Conservation (phyloP, 192 early-diverging fungal genomes). For the Rhizoclosmatium globosum region DNA sequence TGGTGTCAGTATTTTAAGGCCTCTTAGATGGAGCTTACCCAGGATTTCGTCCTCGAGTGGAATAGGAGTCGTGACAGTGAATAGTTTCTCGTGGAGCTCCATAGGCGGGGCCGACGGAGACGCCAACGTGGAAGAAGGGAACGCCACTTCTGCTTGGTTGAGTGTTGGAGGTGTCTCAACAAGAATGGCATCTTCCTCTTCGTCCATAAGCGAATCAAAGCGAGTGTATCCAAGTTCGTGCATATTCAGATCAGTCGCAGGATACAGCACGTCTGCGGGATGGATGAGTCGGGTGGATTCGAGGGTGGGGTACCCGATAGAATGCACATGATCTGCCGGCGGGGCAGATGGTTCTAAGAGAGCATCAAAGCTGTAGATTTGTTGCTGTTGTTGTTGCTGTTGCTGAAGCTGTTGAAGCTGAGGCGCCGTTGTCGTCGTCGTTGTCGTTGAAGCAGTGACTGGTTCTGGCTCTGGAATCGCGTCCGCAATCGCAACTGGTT, state of each 20-base stretch:
- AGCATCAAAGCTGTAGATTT: neutral
- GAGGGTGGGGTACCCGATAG: neutral
- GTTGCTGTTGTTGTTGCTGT: neutral
- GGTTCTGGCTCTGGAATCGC: neutral
- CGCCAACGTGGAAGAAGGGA: neutral
- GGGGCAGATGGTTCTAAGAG: neutral
- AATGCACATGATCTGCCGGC: neutral
- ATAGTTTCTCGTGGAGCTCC: neutral
- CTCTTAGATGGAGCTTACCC: neutral
- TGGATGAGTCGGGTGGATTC: neutral
- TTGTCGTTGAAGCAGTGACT: neutral
- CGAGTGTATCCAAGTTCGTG: neutral
- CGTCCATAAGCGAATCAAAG: neutral
- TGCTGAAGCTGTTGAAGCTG: no score
- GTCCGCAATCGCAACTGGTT: neutral
- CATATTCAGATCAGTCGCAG: neutral
- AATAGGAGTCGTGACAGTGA: neutral
- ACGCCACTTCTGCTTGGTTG: neutral
- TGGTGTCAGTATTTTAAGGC: neutral
- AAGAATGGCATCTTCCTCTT: neutral
- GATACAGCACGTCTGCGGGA: neutral
- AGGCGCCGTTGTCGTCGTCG: neutral
- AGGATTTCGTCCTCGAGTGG: conserved; percentile 25
- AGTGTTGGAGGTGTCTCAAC: neutral
- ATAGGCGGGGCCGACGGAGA: conserved; percentile 22